These are phyloP conservation scores for Stemphylium beticola DNA, from an alignment of 2,329 filamentous ascomycete genomes.

Conservation along the genomic window DNA sequence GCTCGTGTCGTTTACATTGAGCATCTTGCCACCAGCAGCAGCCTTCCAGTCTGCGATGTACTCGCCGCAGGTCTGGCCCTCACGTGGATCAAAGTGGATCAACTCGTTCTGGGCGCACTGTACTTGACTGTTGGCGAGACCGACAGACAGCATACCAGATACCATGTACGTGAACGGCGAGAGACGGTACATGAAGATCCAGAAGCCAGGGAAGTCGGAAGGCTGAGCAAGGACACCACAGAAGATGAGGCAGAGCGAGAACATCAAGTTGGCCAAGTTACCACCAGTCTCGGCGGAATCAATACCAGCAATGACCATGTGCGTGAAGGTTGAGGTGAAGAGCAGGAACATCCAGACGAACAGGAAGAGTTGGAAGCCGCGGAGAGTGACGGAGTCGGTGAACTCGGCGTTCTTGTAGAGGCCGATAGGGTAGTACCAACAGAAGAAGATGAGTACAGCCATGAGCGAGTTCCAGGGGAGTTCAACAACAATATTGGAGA, in stretches of 20 bases:
- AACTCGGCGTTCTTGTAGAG: conserved; percentile 72
- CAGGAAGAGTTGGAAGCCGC: conserved; percentile 80
- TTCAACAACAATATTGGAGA: conserved; percentile 83
- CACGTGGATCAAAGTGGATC: conserved; percentile 67
- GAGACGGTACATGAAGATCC: conserved; percentile 83
- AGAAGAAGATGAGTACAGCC: conserved; percentile 77
- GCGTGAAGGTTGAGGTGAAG: conserved; percentile 81
- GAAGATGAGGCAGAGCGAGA: conserved; percentile 76
- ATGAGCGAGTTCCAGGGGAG: conserved; percentile 83
- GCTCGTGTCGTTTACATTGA: conserved; percentile 38
- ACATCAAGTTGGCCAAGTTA: conserved; percentile 77
- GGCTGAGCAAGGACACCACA: conserved; percentile 74
- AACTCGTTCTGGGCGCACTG: conserved; percentile 73
- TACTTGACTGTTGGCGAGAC: conserved; percentile 70
- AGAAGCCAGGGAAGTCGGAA: conserved; percentile 70
- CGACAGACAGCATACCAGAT: conserved; percentile 72
- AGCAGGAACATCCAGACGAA: conserved; percentile 77
- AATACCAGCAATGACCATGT: conserved; percentile 77
- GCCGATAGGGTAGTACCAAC: conserved; percentile 86
- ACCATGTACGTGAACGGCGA: conserved; percentile 86
- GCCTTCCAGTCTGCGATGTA: conserved; percentile 48
- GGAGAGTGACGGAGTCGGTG: conserved; percentile 67
- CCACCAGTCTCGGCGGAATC: conserved; percentile 76
- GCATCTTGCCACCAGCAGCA: conserved; percentile 46
- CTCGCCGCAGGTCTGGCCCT: conserved; percentile 51